Evolutionary conservation across 225 moss, liverwort and hornwort genomes (phyloP).

Genomic region (Thuidium tamariscinum): DNA sequence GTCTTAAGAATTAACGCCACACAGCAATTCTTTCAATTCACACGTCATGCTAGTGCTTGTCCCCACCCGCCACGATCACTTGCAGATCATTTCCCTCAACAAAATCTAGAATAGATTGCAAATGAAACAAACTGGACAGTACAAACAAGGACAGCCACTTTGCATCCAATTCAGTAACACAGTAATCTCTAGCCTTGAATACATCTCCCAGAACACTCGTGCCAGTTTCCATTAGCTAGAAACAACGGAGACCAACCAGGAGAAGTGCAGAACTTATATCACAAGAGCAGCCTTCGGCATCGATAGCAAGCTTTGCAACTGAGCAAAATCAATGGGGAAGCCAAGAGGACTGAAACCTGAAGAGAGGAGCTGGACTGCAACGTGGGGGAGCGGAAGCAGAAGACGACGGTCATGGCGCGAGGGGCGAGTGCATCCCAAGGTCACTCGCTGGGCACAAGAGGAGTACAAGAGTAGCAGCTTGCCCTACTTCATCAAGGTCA

Average conservation of each 20-base stretch:
- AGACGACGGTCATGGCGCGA: neutral
- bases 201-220: neutral
- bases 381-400: neutral
- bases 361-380: neutral
- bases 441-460: neutral
- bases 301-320: neutral
- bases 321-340: neutral
- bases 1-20: neutral
- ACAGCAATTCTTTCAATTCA: neutral
- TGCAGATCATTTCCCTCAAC: neutral
- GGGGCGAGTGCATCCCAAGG: neutral
- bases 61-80: neutral
- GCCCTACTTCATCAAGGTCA: slow-evolving; percentile 1
- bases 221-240: neutral
- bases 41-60: neutral
- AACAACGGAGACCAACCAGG: neutral
- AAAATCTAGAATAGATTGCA: neutral
- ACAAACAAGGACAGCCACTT: neutral
- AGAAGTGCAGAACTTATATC: neutral
- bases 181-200: neutral
- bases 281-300: neutral
- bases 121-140: neutral
- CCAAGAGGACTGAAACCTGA: neutral
- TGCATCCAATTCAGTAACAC: neutral
- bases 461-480: neutral